A percentile compares a stretch with the other conserved stretches of the same genome.
These are phyloP conservation scores for Iris macrosiphon DNA, from an alignment of 106 monocot species.

Conservation along the genomic window DNA sequence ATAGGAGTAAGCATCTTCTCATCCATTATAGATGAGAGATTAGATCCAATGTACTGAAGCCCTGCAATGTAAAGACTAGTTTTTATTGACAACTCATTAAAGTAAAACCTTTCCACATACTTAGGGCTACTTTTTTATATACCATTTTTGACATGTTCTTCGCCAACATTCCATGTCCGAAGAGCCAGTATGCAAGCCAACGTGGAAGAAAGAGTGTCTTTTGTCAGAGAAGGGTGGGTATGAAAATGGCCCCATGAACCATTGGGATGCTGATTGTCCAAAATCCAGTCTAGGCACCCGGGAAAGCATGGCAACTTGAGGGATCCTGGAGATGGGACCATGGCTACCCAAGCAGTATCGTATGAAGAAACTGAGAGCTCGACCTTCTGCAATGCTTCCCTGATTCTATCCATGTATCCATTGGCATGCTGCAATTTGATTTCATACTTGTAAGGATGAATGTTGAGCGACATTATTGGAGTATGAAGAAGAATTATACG, in stretches of 20 bases:
- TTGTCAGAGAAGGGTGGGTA: slow-evolving; percentile 24
- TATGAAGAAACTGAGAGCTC: slow-evolving; percentile 56
- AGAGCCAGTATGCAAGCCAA: slow-evolving; percentile 85
- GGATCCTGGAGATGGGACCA: slow-evolving; percentile 63
- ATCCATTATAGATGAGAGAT: slow-evolving; percentile 41
- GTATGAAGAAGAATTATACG: no score
- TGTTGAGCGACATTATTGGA: no score
- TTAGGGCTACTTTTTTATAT: no score
- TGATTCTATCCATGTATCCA: slow-evolving; percentile 30
- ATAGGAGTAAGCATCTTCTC: slow-evolving; percentile 54
- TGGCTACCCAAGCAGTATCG: slow-evolving; percentile 92
- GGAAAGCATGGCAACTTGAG: slow-evolving; percentile 68
- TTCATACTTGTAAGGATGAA: not conserved
- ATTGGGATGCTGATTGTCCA: slow-evolving; percentile 67
- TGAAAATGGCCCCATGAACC: slow-evolving; percentile 63
- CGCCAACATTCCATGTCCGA: slow-evolving; percentile 59
- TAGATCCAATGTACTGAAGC: slow-evolving; percentile 50
- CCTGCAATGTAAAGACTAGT: slow-evolving; percentile 39
- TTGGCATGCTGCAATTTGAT: slow-evolving; percentile 17
- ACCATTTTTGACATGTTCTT: slow-evolving; percentile 69
- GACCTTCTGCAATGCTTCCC: slow-evolving; percentile 27
- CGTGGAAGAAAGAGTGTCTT: slow-evolving; percentile 64
- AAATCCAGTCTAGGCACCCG: slow-evolving; percentile 73
- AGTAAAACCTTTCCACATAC: no score
- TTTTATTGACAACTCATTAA: no score